Conservation (phyloP, 2,329 filamentous ascomycete species). For the Aspergillus intermedius region DNA sequence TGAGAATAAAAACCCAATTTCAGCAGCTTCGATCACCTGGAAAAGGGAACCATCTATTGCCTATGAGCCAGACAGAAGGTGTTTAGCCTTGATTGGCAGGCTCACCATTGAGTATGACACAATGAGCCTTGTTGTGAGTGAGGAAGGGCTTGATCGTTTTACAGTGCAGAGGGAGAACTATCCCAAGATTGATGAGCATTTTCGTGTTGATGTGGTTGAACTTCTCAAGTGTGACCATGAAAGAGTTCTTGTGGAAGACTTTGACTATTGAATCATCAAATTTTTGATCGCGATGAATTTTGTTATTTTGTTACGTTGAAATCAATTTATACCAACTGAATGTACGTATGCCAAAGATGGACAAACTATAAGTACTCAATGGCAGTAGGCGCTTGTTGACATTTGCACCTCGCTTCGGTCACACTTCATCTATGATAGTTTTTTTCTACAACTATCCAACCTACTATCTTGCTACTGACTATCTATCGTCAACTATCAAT, state of each 20-base stretch:
- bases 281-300: background rate
- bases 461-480: too few relatives aligned
- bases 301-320: background rate
- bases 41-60: background rate
- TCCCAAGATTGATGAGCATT: background rate
- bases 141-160: background rate
- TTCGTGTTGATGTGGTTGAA: background rate
- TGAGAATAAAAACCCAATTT: background rate
- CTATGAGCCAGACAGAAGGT: background rate
- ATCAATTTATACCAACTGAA: background rate
- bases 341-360: background rate
- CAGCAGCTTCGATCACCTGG: background rate
- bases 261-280: background rate
- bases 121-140: background rate
- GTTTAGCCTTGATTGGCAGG: background rate
- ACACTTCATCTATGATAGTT: too few relatives aligned
- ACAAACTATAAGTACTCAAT: background rate
- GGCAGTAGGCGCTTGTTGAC: background rate
- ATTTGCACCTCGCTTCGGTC: background rate
- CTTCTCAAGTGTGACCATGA: background rate
- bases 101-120: background rate
- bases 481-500: too few relatives aligned
- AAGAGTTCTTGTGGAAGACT: background rate
- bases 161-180: background rate
- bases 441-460: too few relatives aligned